Evolutionary conservation across 2,329 filamentous ascomycete genomes (phyloP), one percentile per base, ranked within the genome.

Genomic region (Cladophialophora chaetospira): DNA sequence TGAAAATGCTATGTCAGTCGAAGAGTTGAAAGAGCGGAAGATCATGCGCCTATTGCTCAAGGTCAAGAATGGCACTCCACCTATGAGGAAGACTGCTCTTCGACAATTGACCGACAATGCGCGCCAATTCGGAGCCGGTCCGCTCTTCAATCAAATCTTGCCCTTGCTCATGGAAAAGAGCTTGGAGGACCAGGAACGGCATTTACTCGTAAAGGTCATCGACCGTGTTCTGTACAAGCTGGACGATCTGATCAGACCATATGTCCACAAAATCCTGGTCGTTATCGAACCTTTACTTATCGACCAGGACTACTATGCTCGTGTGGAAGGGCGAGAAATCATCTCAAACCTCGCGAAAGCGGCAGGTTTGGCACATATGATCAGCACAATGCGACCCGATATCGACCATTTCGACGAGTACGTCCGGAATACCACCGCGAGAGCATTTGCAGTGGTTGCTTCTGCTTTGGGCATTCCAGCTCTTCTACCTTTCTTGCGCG

Each of bases 241-340:
- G 21, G 94, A 97, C 71, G 94, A 99, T 68, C 82, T 97, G 63
- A 94, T 99, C 52, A 86, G 94, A 36, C 94, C 94, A 19, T 99
- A 93, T 63, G 93, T 96, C 13, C 95, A 99, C 79, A 97, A 97
- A 78, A 99, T 99, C 61, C 76, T 99, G 56, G 94, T 99, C 51
- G 94, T 99, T 70, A 99, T 99, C 67, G 95, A 99, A 73, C 94
- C 94, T n/a, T 80, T 99, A 47, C 88, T 99, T 64, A 99, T 99
- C 69, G 95, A 99, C 70, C 94, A 99, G 77, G 95, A 99, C 75
- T 99, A 99, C 76, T 99, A 99, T 73, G 94, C 95, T 38, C 88
- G 94, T 72, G 94, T 99, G 4, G 94, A 99, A 74, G 94, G 94
- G 73, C 90, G 94, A 66, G 94, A 99, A 73, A 99, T 99, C 67